Evolutionary conservation across 1,139 yeast species (phyloP).

Genomic region (Taphrina flavorubra): DNA sequence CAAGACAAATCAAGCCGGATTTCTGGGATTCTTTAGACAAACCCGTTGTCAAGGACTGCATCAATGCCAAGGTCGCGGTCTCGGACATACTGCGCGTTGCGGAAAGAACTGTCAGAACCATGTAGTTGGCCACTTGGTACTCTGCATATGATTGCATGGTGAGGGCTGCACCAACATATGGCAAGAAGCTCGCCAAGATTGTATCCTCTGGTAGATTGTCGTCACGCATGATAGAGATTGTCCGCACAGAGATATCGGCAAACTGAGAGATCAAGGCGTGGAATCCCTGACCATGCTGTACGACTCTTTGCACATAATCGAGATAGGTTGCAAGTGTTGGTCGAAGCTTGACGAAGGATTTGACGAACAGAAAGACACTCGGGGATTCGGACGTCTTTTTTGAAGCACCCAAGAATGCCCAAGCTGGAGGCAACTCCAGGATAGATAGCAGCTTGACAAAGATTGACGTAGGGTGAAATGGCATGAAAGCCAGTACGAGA

Average conservation of each 20-base stretch:
- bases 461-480: conserved; percentile 74
- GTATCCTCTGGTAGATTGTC: conserved; percentile 49
- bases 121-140: conserved; percentile 80
- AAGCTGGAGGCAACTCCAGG: conserved; percentile 66
- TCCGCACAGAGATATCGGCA: conserved; percentile 74
- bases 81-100: conserved; percentile 71
- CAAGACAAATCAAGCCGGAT: conserved; percentile 54
- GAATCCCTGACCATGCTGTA: conserved; percentile 56
- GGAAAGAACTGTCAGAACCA: conserved; percentile 76
- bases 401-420: conserved; percentile 71
- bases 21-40: conserved; percentile 52
- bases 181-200: conserved; percentile 59
- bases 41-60: conserved; percentile 65
- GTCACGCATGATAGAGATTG: conserved; percentile 60
- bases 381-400: conserved; percentile 71
- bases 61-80: conserved; percentile 69
- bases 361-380: conserved; percentile 69
- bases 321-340: conserved; percentile 72
- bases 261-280: conserved; percentile 78
- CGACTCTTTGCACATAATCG: conserved; percentile 62
- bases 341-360: conserved; percentile 66
- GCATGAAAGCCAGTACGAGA: conserved; percentile 71
- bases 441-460: conserved; percentile 77
- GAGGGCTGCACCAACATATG: conserved; percentile 51
- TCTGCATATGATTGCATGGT: conserved; percentile 57